Conservation (phyloP, 1,284 basidiomycete species). For the Rhodotorula glutinis region DNA sequence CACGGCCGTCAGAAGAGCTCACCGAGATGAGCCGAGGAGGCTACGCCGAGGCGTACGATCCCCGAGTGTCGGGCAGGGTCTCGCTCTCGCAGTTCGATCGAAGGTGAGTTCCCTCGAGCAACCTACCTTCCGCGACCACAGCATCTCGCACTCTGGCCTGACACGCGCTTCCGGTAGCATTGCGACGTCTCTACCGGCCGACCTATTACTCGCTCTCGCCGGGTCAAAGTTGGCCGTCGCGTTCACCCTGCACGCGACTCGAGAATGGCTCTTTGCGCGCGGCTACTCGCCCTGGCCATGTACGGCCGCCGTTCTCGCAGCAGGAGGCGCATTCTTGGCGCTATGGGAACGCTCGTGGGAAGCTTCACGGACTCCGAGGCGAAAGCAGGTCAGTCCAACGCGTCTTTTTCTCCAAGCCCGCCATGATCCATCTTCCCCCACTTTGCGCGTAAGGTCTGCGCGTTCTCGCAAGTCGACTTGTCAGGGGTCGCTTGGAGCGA, state of each 20-base stretch:
- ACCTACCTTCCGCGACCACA: too few relatives aligned
- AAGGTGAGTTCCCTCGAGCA: conserved; percentile 1
- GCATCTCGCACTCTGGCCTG: background rate
- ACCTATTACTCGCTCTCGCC: conserved; percentile 38
- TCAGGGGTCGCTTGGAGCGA: too few relatives aligned
- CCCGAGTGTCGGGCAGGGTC: conserved; percentile 18
- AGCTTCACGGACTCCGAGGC: conserved; percentile 13
- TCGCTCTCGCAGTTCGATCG: conserved; percentile 10
- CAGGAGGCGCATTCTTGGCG: conserved; percentile 17
- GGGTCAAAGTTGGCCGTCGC: conserved; percentile 41
- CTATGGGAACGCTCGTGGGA: conserved; percentile 34
- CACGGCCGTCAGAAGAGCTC: too few relatives aligned
- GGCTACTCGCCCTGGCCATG: conserved; percentile 22
- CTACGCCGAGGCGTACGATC: conserved; percentile 31
- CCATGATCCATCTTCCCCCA: too few relatives aligned
- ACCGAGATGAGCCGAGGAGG: conserved; percentile 19
- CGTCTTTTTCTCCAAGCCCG: background rate
- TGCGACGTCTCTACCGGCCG: conserved; percentile 29
- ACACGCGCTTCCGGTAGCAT: background rate
- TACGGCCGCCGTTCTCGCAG: conserved; percentile 20
- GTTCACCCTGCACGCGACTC: conserved; percentile 35
- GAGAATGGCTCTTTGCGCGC: conserved; percentile 40
- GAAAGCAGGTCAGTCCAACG: conserved; percentile 20
- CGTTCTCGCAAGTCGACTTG: background rate
- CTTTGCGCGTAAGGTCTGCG: background rate